Evolutionary conservation across 2,329 filamentous ascomycete genomes (phyloP).

Genomic region (Pseudogymnoascus sp.): DNA sequence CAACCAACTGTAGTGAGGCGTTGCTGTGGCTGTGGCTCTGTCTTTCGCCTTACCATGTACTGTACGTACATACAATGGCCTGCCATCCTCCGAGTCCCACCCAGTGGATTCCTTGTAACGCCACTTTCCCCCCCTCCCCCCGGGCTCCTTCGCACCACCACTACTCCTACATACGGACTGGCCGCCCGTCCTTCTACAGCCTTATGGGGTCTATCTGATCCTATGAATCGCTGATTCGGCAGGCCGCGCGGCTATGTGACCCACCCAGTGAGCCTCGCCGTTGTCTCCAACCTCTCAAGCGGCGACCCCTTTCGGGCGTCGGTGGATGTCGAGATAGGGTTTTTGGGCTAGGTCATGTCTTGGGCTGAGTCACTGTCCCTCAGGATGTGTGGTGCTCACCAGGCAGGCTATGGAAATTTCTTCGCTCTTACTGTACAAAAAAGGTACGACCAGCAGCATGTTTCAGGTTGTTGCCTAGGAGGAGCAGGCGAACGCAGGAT

Average conservation of each 20-base stretch:
- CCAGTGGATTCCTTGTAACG: background rate
- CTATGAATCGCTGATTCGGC: background rate
- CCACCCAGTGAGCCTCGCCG: background rate
- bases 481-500: too few species aligned
- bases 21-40: background rate
- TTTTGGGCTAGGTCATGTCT: background rate
- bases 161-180: background rate
- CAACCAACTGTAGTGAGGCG: background rate
- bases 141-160: background rate
- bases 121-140: background rate
- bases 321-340: background rate
- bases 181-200: background rate
- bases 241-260: background rate
- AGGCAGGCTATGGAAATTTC: background rate
- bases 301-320: background rate
- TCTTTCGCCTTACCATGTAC: background rate
- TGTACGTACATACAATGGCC: too few species aligned
- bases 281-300: background rate
- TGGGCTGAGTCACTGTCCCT: background rate
- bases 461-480: background rate
- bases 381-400: background rate
- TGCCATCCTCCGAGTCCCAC: background rate
- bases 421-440: background rate
- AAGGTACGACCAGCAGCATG: background rate
- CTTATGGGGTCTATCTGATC: background rate